Percentiles rank a stretch among this genome's conserved stretches.
Evolutionary conservation across 495 filamentous ascomycete species (phyloP).

Genomic region (Glonium stellatum): DNA sequence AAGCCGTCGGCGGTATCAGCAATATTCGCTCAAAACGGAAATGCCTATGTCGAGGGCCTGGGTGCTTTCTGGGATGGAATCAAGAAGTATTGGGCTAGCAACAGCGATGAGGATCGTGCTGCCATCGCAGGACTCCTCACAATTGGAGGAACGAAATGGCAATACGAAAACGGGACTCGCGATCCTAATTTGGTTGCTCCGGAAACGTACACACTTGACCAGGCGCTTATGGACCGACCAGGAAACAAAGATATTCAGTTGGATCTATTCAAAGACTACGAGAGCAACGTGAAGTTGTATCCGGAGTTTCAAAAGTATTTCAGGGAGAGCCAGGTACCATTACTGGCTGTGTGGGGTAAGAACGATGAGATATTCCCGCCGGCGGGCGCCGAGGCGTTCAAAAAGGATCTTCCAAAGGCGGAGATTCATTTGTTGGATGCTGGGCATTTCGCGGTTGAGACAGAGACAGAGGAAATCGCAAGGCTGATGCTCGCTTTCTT

Average conservation of each 20-base stretch:
- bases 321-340: conserved; percentile 45
- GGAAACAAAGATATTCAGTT: conserved; percentile 51
- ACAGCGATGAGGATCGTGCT: conserved; percentile 36
- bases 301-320: conserved; percentile 56
- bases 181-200: conserved; percentile 41
- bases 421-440: conserved; percentile 50
- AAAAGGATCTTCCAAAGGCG: conserved; percentile 46
- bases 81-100: conserved; percentile 43
- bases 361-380: conserved; percentile 52
- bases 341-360: conserved; percentile 58
- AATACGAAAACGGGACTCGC: conserved; percentile 47
- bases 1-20: conserved; percentile 43
- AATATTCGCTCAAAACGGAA: conserved; percentile 58
- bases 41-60: conserved; percentile 56
- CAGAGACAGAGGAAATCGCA: conserved; percentile 45
- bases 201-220: conserved; percentile 47
- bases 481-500: conserved; percentile 34
- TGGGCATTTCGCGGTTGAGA: conserved; percentile 59
- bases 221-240: conserved; percentile 43
- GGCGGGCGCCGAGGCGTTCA: conserved; percentile 54
- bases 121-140: conserved; percentile 40
- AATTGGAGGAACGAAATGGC: conserved; percentile 45
- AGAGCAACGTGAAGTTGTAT: conserved; percentile 50
- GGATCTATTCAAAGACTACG: conserved; percentile 53
- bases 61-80: conserved; percentile 51